These are phyloP conservation scores for Pachysandra terminalis DNA, from an alignment of 164 flowering plant genomes.

Conservation along the genomic window DNA sequence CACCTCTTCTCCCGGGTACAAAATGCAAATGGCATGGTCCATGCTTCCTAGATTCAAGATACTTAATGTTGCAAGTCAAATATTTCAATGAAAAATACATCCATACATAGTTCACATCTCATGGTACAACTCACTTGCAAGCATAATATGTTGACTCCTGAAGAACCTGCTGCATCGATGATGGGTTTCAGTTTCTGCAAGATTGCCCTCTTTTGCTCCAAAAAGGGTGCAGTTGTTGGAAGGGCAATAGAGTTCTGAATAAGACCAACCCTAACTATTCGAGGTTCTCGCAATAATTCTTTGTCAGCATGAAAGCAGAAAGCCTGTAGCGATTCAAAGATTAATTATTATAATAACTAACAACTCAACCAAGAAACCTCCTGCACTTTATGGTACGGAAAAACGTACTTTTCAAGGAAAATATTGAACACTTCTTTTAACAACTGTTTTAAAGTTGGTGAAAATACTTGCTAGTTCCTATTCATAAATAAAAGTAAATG, in stretches of 20 bases:
- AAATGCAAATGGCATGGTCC: conserved; percentile 98
- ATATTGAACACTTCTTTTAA: too few species aligned
- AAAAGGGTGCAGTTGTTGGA: conserved; percentile 69
- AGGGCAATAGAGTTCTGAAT: conserved; percentile 80
- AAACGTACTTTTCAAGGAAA: too few species aligned
- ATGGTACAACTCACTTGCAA: conserved; percentile 58
- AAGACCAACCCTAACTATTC: conserved; percentile 81
- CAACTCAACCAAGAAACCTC: too few species aligned
- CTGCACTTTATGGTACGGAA: too few species aligned
- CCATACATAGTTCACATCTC: not conserved
- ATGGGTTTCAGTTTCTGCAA: conserved; percentile 71
- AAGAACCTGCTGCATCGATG: conserved; percentile 86
- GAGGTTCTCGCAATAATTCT: conserved; percentile 69
- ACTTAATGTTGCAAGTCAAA: not conserved
- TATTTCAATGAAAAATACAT: not conserved
- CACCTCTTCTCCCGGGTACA: conserved; percentile 97
- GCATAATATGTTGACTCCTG: conserved; percentile 90
- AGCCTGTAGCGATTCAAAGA: conserved; percentile 59
- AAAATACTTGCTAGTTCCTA: too few species aligned
- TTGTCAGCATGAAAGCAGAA: conserved; percentile 68
- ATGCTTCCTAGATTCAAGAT: conserved; percentile 64
- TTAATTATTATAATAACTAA: too few species aligned
- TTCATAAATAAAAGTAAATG: too few species aligned
- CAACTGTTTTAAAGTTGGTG: too few species aligned
- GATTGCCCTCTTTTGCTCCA: conserved; percentile 77